phyloP scores from a whole-genome alignment of 2,329 filamentous ascomycete genomes.

The Alternaria triticimaculans region DNA sequence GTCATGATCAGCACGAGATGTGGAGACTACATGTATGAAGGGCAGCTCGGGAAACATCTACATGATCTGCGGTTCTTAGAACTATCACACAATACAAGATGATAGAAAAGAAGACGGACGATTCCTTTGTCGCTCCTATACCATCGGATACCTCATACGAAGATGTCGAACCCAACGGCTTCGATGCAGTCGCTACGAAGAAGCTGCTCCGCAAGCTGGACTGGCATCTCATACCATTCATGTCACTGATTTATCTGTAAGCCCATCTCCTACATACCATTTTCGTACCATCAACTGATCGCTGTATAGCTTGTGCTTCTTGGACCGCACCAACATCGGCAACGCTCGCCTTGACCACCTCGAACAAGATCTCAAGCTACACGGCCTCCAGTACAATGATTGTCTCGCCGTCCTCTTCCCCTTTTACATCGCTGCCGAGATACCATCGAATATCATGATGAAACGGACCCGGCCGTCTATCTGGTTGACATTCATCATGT shows the following conservation, averaged over 20 bases:
- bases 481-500: slow-evolving; percentile 48
- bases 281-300: background rate
- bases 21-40: background rate
- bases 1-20: background rate
- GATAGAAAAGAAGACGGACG: slow-evolving; percentile 17
- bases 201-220: slow-evolving; percentile 62
- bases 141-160: slow-evolving; percentile 16
- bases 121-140: slow-evolving; percentile 9
- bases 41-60: too few species aligned
- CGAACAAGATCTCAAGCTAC: slow-evolving; percentile 45
- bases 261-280: slow-evolving; percentile 1
- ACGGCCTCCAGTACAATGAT: slow-evolving; percentile 63
- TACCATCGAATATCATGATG: slow-evolving; percentile 65
- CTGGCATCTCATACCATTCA: slow-evolving; percentile 64
- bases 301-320: background rate
- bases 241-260: slow-evolving; percentile 64
- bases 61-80: too few species aligned
- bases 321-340: slow-evolving; percentile 52
- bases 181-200: slow-evolving; percentile 54
- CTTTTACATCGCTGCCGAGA: slow-evolving; percentile 61
- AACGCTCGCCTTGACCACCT: slow-evolving; percentile 50
- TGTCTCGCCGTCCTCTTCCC: slow-evolving; percentile 63
- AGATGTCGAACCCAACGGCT: slow-evolving; percentile 40
- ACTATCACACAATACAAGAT: background rate
- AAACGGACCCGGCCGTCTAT: slow-evolving; percentile 49